These are phyloP conservation scores for Eutypella sp. DNA, from an alignment of 2,329 filamentous ascomycete genomes.

Conservation along the genomic window DNA sequence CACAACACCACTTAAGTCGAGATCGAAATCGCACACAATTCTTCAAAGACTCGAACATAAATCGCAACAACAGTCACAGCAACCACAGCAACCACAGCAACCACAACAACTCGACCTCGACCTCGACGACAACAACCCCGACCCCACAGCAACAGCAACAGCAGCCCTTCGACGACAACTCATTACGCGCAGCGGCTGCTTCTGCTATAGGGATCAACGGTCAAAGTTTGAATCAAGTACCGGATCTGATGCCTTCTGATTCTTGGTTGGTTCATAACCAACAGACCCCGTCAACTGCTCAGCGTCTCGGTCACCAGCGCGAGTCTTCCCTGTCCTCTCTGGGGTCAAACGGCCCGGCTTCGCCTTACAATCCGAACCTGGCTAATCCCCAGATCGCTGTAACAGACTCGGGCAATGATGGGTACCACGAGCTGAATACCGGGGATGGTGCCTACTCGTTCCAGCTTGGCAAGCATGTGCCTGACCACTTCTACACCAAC, in stretches of 20 bases:
- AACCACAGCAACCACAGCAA: conserved; percentile 13
- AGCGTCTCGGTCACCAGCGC: conserved; percentile 47
- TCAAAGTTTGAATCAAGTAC: conserved; percentile 22
- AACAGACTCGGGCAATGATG: conserved; percentile 43
- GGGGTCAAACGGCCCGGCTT: conserved; percentile 55
- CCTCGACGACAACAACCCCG: conserved; percentile 12
- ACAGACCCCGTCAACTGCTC: conserved; percentile 22
- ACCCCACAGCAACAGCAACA: conserved; percentile 10
- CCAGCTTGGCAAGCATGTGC: conserved; percentile 41
- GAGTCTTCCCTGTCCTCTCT: conserved; percentile 58
- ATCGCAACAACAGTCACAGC: conserved; percentile 18
- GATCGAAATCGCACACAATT: conserved; percentile 4
- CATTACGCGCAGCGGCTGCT: background rate
- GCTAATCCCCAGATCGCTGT: conserved; percentile 56
- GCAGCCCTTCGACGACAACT: conserved; percentile 21
- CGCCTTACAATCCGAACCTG: conserved; percentile 50
- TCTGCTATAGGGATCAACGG: conserved; percentile 4
- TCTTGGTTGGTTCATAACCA: conserved; percentile 24
- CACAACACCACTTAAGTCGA: conserved; percentile 3
- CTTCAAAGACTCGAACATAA: conserved; percentile 22
- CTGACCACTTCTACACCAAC: conserved; percentile 34
- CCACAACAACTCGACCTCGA: background rate
- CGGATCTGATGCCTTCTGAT: conserved; percentile 28
- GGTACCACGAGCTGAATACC: conserved; percentile 37
- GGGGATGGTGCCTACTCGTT: conserved; percentile 39